Evolutionary conservation across 352 stramenopile species (phyloP).

Genomic region (Plasmopara muralis): DNA sequence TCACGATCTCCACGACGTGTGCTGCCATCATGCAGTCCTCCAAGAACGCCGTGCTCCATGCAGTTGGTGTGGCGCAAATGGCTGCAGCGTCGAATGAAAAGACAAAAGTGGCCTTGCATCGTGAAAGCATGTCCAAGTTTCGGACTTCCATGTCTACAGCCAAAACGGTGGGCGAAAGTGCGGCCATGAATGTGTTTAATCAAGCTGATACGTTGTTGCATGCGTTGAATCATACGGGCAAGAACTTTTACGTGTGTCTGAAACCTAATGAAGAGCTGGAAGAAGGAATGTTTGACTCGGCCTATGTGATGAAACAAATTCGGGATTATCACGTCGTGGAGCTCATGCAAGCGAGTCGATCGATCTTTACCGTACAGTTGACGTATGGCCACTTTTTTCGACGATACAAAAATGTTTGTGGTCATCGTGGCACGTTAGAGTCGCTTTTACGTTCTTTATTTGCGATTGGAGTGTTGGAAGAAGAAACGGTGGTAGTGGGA

Average conservation of each 20-base stretch:
- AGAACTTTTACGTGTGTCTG: constrained; percentile 80
- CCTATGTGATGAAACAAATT: constrained; percentile 67
- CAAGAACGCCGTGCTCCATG: constrained; percentile 67
- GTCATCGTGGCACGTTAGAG: constrained; percentile 65
- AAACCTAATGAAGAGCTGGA: constrained; percentile 65
- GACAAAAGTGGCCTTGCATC: constrained; percentile 27
- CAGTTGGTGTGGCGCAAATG: constrained; percentile 60
- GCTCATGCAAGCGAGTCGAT: constrained; percentile 65
- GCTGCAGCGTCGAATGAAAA: constrained; percentile 49
- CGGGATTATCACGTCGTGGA: constrained; percentile 62
- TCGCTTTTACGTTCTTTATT: constrained; percentile 65
- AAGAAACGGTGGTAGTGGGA: constrained; percentile 71
- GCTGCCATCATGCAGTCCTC: constrained; percentile 82
- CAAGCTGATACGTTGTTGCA: constrained; percentile 63
- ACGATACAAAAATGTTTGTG: constrained; percentile 77
- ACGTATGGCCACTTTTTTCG: constrained; percentile 78
- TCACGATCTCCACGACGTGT: constrained; percentile 72
- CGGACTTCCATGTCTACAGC: constrained; percentile 41
- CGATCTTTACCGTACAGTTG: constrained; percentile 67
- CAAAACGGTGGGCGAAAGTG: constrained; percentile 40
- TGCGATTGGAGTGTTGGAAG: constrained; percentile 74
- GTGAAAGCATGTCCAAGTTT: constrained; percentile 35
- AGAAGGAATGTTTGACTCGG: constrained; percentile 58
- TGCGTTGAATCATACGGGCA: constrained; percentile 62
- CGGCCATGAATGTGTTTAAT: constrained; percentile 51